Evolutionary conservation across 768 basidiomycete species (phyloP).

Genomic region (Xerocomellus dryophilus): DNA sequence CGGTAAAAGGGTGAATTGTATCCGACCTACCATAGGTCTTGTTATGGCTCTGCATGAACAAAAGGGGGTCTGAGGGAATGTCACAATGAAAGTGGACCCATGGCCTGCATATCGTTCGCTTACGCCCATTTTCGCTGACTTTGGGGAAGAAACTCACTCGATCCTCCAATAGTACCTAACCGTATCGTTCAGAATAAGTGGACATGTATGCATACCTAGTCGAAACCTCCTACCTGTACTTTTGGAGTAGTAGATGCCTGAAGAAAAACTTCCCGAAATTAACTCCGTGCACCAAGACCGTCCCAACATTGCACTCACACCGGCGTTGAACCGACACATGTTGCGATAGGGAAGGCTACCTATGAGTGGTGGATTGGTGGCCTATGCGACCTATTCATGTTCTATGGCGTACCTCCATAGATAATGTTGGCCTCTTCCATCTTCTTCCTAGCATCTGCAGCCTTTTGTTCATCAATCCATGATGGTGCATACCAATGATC

Average conservation of each 20-base stretch:
- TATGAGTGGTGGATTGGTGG: background rate
- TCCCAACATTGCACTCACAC: constrained; percentile 38
- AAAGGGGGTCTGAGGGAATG: constrained; percentile 46
- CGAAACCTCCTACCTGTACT: constrained; percentile 26
- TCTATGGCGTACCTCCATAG: constrained; percentile 43
- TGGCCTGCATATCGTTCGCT: constrained; percentile 36
- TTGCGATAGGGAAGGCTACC: constrained; percentile 49
- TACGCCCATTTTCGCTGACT: constrained; percentile 36
- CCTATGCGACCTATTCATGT: background rate
- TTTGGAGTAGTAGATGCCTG: constrained; percentile 26
- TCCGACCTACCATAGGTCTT: constrained; percentile 47
- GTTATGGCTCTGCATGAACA: constrained; percentile 53
- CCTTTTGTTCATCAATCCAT: constrained; percentile 69
- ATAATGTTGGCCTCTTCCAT: constrained; percentile 49
- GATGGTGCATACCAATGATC: constrained; percentile 69
- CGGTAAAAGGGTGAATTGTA: background rate
- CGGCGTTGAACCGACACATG: constrained; percentile 77
- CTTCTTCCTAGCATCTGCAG: constrained; percentile 46
- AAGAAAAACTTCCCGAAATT: constrained; percentile 48
- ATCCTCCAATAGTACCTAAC: constrained; percentile 31
- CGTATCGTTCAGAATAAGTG: background rate
- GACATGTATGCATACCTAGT: background rate
- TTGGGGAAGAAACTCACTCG: constrained; percentile 22
- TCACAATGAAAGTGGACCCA: constrained; percentile 55
- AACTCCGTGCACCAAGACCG: background rate